Base-by-base conservation (phyloP, 2,329 filamentous ascomycete genomes). In the Paecilomyces sp. region DNA sequence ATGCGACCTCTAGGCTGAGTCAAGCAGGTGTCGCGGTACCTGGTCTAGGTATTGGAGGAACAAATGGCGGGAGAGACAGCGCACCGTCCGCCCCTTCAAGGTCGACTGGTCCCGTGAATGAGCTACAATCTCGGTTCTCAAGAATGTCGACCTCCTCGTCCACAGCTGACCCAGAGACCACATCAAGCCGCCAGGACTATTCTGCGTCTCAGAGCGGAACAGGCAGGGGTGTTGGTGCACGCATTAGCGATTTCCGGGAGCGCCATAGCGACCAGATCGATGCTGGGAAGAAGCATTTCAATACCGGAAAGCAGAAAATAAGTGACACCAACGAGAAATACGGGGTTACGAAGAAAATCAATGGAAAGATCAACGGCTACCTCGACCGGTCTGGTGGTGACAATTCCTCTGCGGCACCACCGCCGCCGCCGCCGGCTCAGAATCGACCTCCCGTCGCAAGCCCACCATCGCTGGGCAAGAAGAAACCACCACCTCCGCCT, bases 11-110 rank as follows among this genome's bases (percentile, higher is more conserved):
- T 60, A 83, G 90, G 51, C 80, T 97, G 8, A 85, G 87, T 11
- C 83, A 85, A 41, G 87, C 90, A 0, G 92, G 92, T 0, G 81
- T 96, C 5, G 89, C 87, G 0, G 90, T 96, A 0, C 88, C 91
- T 0, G 88, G 83, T 0, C 79, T 96, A 3, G 89, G 89, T 4
- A 95, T 96, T 62, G 87, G 85, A 3, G 64, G 65, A 57, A 41
- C 51, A 65, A 65, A 55, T 61, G 66, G 15, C 62, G 62, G 58
- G 60, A 60, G 33, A 69, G 54, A 75, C 65, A 67, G 70, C 61
- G 72, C 71, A 56, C 71, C 67, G 62, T 70, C 65, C 13, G 62
- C 57, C 61, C 64, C 9, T 56, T 60, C 58, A 52, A 62, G 63
- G 18, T 68, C 76, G 33, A 57, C 66, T 54, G 63, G 68, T 6